Conservation (phyloP, 768 basidiomycete species). For the Mycena indigotica region DNA sequence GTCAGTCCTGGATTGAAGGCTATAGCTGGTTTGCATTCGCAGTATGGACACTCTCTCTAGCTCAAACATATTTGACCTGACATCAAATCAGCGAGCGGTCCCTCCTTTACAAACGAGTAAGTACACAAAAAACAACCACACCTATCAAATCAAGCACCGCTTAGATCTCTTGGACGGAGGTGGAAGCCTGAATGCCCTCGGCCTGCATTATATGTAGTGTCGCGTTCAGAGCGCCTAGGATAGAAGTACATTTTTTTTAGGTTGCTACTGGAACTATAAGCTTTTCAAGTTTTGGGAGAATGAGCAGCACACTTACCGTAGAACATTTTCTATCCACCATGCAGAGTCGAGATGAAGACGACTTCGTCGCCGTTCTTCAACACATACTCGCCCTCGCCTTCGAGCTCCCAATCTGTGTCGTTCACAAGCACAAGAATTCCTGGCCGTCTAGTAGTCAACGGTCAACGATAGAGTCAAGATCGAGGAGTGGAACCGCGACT, state of each 20-base stretch:
- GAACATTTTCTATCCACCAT: conserved; percentile 71
- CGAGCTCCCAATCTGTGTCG: conserved; percentile 96
- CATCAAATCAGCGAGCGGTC: background rate
- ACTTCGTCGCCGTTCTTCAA: conserved; percentile 83
- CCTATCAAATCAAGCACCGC: too few species aligned
- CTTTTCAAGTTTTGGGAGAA: conserved; percentile 9
- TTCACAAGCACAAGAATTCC: conserved; percentile 97
- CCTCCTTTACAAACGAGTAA: conserved; percentile 10
- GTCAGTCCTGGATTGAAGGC: conserved; percentile 6
- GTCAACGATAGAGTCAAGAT: too few species aligned
- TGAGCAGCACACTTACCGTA: too few species aligned
- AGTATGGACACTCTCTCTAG: conserved; percentile 3
- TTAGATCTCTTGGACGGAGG: conserved; percentile 10
- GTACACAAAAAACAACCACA: too few species aligned
- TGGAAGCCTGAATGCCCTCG: conserved; percentile 13
- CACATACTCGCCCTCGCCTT: conserved; percentile 87
- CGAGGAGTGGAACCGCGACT: conserved; percentile 33
- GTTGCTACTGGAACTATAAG: background rate
- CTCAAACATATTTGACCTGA: background rate
- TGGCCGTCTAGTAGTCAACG: conserved; percentile 89
- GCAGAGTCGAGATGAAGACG: conserved; percentile 95
- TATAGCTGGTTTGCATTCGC: conserved; percentile 18
- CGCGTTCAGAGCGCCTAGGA: too few species aligned
- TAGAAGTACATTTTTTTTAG: background rate
- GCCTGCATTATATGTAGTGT: conserved; percentile 9